Base-by-base conservation (phyloP, 2,329 filamentous ascomycete genomes). In the Colletotrichum sp. region DNA sequence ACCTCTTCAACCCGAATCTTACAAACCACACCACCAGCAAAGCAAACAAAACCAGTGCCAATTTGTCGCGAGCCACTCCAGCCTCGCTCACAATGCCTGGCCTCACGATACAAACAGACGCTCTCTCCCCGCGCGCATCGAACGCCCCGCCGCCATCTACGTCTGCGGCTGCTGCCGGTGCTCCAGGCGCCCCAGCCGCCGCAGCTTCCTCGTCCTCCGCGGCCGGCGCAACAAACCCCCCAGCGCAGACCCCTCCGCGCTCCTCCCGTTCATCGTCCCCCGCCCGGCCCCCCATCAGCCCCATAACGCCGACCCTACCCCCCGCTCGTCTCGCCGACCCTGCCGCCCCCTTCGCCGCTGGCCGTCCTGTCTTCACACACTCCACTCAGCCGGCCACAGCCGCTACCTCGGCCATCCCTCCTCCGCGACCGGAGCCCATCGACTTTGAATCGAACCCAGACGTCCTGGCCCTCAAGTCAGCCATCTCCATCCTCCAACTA, bases 401-500 rank as follows among this genome's bases (percentile, higher is more conserved):
- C 21, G 65, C 77, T 52, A 63, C 77, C 26, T 79, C 81, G 39
- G 83, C 83, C 48, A 85, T 89, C 43, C 81, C 85, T 1, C 87
- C 89, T 3, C 89, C 90, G 6, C 85, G 86, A 4, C 88, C 89
- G 0, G 84, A 87, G 52, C 87, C 91, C 60, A 87, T 93, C 74
- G 87, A 90, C 79, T 92, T 93, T 76, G 88, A 90, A 78, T 84
- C 86, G 71, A 98, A 98, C 81, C 93, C 95, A 9, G 96, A 99
- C 87, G 95, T 94, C 28, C 93, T 98, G 76, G 96, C 96, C 7
- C 89, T 98, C 75, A 93, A 94, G 78, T 95, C 94, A 30, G 95
- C 96, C 61, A 95, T 98, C 76, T 94, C 95, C 10, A 93, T 98
- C 67, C 88, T 99, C 63, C 95, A 98, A 85, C 89, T 98, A 78